Base-by-base conservation (phyloP, 164 flowering plant species). In the Dillenia suffruticosa region DNA sequence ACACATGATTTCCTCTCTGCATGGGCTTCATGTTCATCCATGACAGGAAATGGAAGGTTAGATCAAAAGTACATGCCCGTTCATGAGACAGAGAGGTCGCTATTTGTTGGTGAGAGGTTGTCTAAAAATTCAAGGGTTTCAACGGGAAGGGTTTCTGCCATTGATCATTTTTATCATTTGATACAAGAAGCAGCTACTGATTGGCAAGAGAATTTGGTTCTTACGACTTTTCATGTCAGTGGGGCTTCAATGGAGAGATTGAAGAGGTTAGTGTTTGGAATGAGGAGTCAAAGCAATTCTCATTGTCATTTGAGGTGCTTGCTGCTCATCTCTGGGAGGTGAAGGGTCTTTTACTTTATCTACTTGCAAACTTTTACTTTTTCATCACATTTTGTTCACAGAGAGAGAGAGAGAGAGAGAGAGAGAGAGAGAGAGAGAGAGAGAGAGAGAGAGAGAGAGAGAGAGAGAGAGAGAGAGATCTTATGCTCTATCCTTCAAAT, bases 251-350 rank as follows among this genome's bases (percentile, higher is more conserved):
- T 80, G 17, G 80, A 77, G 17, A 65, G 49, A 24, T 65, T 80
- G 63, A 80, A 76, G 77, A 75, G 57, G 63, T 69, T 57, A 57
- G 51, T 48, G 11, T 26, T 43, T 2, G 53, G 66, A 8, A 57
- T 22, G 19, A 53, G 53, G 22, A 51, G 45, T 22, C 51, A 62
- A 8, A 44, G 63, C 56, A 2, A 26, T 26, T 26, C 40, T 26
- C 40, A 26, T 1, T 68, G 72, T 70, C 78, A 16, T 80, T 80
- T 70, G 84, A 77, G 69, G 66, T 75, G 48, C 53, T 80, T 44
- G 77, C 81, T 12, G 74, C 76, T 70, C 81, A 77, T 51, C 69
- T 80, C 8, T 80, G 81, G 84, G 77, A 80, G 81, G 84, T 80
- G 63, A 54, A 9, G 40, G 40, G 40, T 26, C 5, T 26, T 26